A percentile compares a stretch with the other conserved stretches of the same genome.
Conservation (phyloP, 192 early-diverging fungal genomes). For the Podochytrium sp. region DNA sequence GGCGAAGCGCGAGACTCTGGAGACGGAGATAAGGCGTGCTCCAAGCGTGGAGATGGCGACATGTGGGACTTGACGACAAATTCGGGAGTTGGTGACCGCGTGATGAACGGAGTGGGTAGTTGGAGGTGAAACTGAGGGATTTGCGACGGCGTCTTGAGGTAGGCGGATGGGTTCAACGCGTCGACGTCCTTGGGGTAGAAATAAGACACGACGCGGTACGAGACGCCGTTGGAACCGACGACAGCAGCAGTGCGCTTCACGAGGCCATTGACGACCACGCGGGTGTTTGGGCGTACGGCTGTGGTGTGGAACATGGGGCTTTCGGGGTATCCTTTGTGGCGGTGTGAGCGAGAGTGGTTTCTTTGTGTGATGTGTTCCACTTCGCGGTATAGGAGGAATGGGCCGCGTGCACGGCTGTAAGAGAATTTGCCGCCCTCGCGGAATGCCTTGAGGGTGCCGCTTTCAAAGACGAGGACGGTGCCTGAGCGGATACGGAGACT, state of each 20-base stretch:
- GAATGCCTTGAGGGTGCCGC: background rate
- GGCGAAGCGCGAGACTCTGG: background rate
- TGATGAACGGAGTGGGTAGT: background rate
- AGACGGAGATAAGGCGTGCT: background rate
- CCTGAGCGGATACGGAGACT: slow-evolving; percentile 8
- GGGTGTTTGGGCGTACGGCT: background rate
- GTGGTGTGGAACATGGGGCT: background rate
- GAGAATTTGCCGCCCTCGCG: slow-evolving; percentile 4
- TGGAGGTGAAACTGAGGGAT: background rate
- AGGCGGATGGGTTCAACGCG: background rate
- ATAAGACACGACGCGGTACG: background rate
- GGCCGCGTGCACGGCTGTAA: background rate
- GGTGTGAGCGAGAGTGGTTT: background rate
- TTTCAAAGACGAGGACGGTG: slow-evolving; percentile 28
- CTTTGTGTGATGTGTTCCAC: background rate
- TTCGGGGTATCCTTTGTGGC: background rate
- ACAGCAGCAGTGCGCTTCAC: background rate
- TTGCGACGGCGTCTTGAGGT: background rate
- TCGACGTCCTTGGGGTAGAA: slow-evolving; percentile 18
- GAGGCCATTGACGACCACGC: background rate
- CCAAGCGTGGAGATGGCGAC: background rate
- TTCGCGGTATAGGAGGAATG: slow-evolving; percentile 18
- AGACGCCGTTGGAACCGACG: background rate
- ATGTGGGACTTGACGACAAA: background rate
- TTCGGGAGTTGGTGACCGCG: background rate